A percentile compares a stretch with the other conserved stretches of the same genome.
Conservation (phyloP, 495 filamentous ascomycete genomes). For the Copromyces sp. region DNA sequence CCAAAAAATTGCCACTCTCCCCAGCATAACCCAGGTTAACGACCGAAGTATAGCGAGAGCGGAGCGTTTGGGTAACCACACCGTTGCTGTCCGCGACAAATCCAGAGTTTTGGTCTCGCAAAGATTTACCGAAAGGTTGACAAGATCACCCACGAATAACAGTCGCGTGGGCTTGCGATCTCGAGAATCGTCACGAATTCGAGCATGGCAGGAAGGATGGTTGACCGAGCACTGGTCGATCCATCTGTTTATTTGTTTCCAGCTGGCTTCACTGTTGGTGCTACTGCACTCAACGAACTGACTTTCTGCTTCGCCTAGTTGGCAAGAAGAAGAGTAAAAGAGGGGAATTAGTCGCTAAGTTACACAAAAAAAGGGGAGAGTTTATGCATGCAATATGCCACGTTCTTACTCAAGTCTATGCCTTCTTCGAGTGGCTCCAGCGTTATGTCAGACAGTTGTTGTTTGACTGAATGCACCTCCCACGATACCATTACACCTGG, state of each 20-base stretch:
- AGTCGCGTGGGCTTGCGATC: background rate
- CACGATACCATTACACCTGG: background rate
- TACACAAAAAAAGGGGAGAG: background rate
- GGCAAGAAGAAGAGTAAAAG: background rate
- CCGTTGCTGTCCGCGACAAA: background rate
- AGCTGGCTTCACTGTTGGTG: background rate
- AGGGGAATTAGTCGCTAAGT: background rate
- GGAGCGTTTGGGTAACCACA: background rate
- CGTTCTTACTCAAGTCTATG: background rate
- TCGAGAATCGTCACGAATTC: background rate
- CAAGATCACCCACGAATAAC: background rate
- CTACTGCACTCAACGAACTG: background rate
- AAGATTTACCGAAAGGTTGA: background rate
- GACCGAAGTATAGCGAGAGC: background rate
- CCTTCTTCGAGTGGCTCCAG: background rate
- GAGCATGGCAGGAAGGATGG: background rate
- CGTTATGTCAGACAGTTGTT: background rate
- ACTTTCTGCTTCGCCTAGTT: background rate
- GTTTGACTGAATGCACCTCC: background rate
- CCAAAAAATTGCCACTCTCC: background rate
- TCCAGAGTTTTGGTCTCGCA: background rate
- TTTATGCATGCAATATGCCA: background rate
- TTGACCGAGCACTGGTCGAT: background rate
- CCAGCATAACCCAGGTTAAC: background rate
- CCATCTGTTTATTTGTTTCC: background rate